phyloP scores from a whole-genome alignment of 2,329 filamentous ascomycete genomes.

The Septoria petroselini region DNA sequence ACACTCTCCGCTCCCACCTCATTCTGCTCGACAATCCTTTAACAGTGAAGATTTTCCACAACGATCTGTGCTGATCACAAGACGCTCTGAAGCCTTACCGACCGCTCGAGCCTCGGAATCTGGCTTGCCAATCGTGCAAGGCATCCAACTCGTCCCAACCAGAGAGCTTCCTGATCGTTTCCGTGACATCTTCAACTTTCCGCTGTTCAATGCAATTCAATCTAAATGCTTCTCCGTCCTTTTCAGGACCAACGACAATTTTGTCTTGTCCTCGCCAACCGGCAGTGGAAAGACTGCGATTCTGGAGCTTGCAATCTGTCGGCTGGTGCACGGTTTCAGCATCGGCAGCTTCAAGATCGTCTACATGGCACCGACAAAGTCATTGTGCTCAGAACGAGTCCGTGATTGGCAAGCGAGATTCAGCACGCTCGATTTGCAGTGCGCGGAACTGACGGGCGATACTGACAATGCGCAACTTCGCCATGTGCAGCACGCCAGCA shows the following conservation, averaged over 20 bases:
- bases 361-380: constrained; percentile 82
- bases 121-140: constrained; percentile 50
- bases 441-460: constrained; percentile 78
- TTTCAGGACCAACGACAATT: constrained; percentile 68
- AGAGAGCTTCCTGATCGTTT: constrained; percentile 66
- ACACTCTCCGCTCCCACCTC: background rate
- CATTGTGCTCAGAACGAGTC: constrained; percentile 72
- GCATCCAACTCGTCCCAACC: constrained; percentile 59
- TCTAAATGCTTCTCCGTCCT: constrained; percentile 70
- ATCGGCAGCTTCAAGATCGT: constrained; percentile 71
- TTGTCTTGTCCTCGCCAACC: constrained; percentile 77
- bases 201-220: constrained; percentile 76
- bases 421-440: constrained; percentile 61
- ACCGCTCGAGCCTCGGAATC: background rate
- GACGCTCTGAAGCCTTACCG: background rate
- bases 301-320: constrained; percentile 78
- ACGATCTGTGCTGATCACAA: background rate
- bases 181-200: constrained; percentile 67
- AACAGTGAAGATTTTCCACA: background rate
- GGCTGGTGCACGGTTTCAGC: constrained; percentile 56
- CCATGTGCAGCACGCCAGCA: constrained; percentile 68
- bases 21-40: background rate
- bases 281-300: constrained; percentile 82
- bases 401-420: constrained; percentile 79
- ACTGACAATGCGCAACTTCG: constrained; percentile 65